Base-by-base conservation (phyloP, 371 early-diverging fungal genomes). In the Saksenaea vasiformis region DNA sequence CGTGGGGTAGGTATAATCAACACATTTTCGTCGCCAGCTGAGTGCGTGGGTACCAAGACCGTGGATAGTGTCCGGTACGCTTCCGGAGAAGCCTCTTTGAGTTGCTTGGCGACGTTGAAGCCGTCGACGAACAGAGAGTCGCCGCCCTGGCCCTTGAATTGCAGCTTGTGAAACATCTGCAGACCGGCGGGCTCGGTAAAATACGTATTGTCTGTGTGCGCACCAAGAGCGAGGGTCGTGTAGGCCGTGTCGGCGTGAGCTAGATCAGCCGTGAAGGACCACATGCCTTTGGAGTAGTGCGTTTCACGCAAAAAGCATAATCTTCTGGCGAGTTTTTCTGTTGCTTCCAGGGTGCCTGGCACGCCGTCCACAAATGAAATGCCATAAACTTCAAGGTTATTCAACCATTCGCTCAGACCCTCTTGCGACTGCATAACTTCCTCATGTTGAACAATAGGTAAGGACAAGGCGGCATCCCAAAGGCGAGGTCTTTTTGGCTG, bases 151-250 rank as follows among this genome's bases (percentile, higher is more conserved):
- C 93, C 93, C 1, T 83, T 61, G 62, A 87, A 88, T 63, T 89
- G 85, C 19, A 93, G 69, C 54, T 94, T 74, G 68, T 96, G 96
- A 74, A 95, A 94, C 83, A 95, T 86, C 71, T 96, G 95, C 28
- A 95, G 74, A 1, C 95, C 95, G 11, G 86, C 76, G 2, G 96
- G 95, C 57, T 95, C 96, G 0, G 93, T 94, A 62, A 94, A 95
- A 67, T 95, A 95, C 0, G 95, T 94, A n/a, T 89, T 93, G 71
- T 95, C 96, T 0, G 95, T 95, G 63, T 95, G 96, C 0, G 90
- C 91, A 31, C 89, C 89, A 10, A 95, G 76, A 0, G 88, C 86
- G 4, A 93, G 53, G n/a, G 74, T 81, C 0, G 95, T 93, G 69
- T 95, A 95, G 13, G 96, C 96, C 0, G 93, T 93, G 70, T 95